Base-by-base conservation (phyloP, 2,329 filamentous ascomycete species). In the Alternaria consortialis region DNA sequence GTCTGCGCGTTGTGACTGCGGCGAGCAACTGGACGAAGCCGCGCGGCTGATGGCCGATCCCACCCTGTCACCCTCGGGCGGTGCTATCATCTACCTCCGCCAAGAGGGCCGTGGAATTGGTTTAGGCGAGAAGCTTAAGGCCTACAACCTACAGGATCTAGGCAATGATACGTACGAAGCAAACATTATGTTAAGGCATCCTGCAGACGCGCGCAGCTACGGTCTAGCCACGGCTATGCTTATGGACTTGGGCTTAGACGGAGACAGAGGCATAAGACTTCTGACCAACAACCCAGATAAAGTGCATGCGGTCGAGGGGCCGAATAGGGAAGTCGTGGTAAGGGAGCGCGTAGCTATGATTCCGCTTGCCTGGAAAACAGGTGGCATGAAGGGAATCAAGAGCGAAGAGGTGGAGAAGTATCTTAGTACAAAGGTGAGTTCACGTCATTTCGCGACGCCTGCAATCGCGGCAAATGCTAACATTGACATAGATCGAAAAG, bases 201-300 rank as follows among this genome's bases (percentile, higher is more conserved):
- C 95, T 0, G 95, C 95, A 1, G 95, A 99, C 78, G 95, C 95
- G 23, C 85, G 95, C 55, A 97, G 92, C 70, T 99, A 99, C 74
- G 95, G 95, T 1, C 82, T 99, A n/a, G 95, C 95, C 2, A 99
- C 95, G 1, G 94, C 94, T 0, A 98, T 99, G 86, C 83, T 99
- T 55, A 84, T 89, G 62, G 95, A 99, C 80, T 82, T 99, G 31
- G 94, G 92, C 0, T 86, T 89, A 8, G 87, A 85, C 2, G 85
- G 83, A 2, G 85, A 97, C 69, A 79, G 82, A 12, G 91, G 94
- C 29, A 89, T 98, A 54, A 85, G 92, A 36, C 81, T 99, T 52
- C 81, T 99, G 70, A 99, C 95, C 9, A 99, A 99, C 78, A 99
- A 99, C 73, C 95, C 95, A 0, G 95, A 99, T 71, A 99, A 99